A percentile compares a stretch with the other conserved stretches of the same genome.
Evolutionary conservation across 805 yeast species (phyloP).

Genomic region (Candida glaebosa): DNA sequence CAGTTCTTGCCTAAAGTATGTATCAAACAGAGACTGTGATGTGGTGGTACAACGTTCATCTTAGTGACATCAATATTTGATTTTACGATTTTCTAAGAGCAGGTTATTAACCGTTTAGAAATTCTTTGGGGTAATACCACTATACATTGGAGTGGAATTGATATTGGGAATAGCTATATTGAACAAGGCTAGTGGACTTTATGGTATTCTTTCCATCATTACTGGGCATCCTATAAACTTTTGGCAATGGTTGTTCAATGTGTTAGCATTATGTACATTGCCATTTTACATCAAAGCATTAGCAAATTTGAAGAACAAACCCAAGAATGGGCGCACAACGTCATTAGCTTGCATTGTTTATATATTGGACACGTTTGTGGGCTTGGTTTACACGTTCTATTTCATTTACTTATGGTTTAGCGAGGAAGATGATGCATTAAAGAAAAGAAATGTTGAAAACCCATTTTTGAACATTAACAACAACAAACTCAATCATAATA

Average conservation of each 20-base stretch:
- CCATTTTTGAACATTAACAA: not conserved
- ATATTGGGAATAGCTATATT: slow-evolving; percentile 71
- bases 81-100: not conserved
- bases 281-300: slow-evolving; percentile 67
- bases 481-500: not conserved
- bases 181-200: slow-evolving; percentile 86
- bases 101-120: slow-evolving; percentile 28
- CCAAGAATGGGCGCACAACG: slow-evolving; percentile 56
- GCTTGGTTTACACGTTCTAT: slow-evolving; percentile 66
- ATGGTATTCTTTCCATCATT: slow-evolving; percentile 79
- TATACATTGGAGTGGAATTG: slow-evolving; percentile 84
- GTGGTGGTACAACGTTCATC: not conserved
- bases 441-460: not conserved
- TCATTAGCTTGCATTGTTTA: slow-evolving; percentile 64
- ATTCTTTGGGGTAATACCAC: slow-evolving; percentile 70
- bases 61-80: not conserved
- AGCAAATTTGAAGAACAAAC: slow-evolving; percentile 28
- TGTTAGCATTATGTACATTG: slow-evolving; percentile 58
- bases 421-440: slow-evolving; percentile 32
- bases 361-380: slow-evolving; percentile 62
- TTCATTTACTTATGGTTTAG: slow-evolving; percentile 77
- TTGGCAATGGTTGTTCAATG: slow-evolving; percentile 78
- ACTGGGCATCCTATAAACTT: slow-evolving; percentile 85
- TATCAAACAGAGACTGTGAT: not conserved
- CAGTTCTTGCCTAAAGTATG: slow-evolving; percentile 19